Conservation (phyloP, 106 monocot genomes). For the Triglochin maritima region DNA sequence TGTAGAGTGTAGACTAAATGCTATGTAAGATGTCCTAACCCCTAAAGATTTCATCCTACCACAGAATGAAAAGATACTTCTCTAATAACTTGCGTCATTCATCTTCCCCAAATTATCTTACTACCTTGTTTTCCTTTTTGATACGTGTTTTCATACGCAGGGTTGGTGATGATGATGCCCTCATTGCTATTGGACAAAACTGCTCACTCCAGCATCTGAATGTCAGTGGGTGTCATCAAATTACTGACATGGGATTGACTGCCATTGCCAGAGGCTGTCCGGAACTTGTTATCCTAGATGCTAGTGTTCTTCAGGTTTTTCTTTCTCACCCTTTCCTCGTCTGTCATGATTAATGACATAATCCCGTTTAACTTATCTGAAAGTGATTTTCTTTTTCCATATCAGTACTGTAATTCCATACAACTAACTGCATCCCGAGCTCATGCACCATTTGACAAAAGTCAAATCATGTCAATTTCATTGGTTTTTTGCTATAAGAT, state of each 20-base stretch:
- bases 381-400: too few species aligned
- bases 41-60: not conserved
- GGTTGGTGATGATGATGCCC: constrained; percentile 62
- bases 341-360: too few species aligned
- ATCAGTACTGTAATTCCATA: too few species aligned
- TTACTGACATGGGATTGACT: constrained; percentile 57
- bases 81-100: not conserved
- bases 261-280: constrained; percentile 86
- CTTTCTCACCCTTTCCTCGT: not conserved
- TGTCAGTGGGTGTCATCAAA: constrained; percentile 74
- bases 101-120: not conserved
- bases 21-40: too few species aligned
- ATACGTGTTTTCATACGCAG: constrained; percentile 8
- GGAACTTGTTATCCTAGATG: constrained; percentile 55
- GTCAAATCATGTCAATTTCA: too few species aligned
- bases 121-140: not conserved
- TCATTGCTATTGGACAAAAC: constrained; percentile 43
- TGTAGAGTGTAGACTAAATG: too few species aligned
- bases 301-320: constrained; percentile 77
- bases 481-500: too few species aligned
- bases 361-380: too few species aligned
- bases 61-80: not conserved
- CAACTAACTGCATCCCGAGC: too few species aligned
- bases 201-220: constrained; percentile 63
- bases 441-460: too few species aligned